phyloP scores from a whole-genome alignment of 768 basidiomycete species.

The Lyophyllum shimeji region DNA sequence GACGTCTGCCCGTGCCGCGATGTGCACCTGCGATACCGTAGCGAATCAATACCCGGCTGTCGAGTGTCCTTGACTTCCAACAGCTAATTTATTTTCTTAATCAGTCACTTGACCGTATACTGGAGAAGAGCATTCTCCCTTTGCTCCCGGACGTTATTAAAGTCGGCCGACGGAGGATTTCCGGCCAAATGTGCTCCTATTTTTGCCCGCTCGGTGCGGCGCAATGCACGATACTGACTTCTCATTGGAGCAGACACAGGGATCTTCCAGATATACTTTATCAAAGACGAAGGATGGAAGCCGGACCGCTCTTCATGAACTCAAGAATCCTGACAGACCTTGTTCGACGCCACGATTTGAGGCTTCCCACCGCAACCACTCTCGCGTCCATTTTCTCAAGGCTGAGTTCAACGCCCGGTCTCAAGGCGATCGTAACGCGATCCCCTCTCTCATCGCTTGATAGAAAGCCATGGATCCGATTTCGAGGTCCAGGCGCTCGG shows the following conservation, averaged over 20 bases:
- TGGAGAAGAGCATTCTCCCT: background rate
- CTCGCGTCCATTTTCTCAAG: too few species aligned
- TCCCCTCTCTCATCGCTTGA: background rate
- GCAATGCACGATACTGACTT: background rate
- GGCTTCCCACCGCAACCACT: background rate
- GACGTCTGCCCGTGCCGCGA: background rate
- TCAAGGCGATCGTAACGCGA: background rate
- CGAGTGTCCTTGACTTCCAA: background rate
- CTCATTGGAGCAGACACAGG: background rate
- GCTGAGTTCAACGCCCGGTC: too few species aligned
- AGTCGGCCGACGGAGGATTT: background rate
- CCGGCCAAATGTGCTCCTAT: background rate
- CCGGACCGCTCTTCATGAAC: too few species aligned
- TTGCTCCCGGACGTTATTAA: background rate
- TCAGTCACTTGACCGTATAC: background rate
- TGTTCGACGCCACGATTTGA: background rate
- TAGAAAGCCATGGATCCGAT: background rate
- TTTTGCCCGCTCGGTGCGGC: background rate
- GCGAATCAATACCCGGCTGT: background rate
- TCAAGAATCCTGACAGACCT: too few species aligned
- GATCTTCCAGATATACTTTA: background rate
- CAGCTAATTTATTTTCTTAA: background rate
- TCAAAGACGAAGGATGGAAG: background rate
- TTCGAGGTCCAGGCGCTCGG: background rate
- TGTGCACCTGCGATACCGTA: background rate